A percentile compares a stretch with the other conserved stretches of the same genome.
phyloP scores from a whole-genome alignment of 805 yeast species.

The Candida lessepsii region DNA sequence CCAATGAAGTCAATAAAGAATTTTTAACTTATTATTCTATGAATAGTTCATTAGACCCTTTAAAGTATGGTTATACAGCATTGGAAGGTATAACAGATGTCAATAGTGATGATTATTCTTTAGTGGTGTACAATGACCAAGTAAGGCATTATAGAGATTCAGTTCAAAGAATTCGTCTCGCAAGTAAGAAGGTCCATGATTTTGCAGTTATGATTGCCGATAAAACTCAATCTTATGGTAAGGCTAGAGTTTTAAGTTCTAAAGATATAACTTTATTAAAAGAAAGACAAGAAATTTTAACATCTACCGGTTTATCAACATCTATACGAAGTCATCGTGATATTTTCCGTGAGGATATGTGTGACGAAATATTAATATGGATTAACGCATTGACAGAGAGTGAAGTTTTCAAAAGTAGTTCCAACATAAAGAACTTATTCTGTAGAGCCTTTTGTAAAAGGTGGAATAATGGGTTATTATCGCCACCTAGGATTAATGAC shows the following conservation, averaged over 20 bases:
- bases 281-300: slow-evolving; percentile 54
- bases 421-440: slow-evolving; percentile 46
- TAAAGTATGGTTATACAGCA: slow-evolving; percentile 44
- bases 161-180: slow-evolving; percentile 56
- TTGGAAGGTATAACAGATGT: slow-evolving; percentile 20
- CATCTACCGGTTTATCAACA: slow-evolving; percentile 63
- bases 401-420: slow-evolving; percentile 49
- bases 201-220: slow-evolving; percentile 74
- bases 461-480: slow-evolving; percentile 57
- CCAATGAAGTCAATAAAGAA: slow-evolving; percentile 24
- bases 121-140: slow-evolving; percentile 77
- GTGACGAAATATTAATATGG: slow-evolving; percentile 70
- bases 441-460: slow-evolving; percentile 57
- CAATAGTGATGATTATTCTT: slow-evolving; percentile 49
- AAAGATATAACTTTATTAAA: slow-evolving; percentile 48
- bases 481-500: slow-evolving; percentile 14
- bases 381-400: slow-evolving; percentile 56
- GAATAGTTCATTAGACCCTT: slow-evolving; percentile 34
- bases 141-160: slow-evolving; percentile 75
- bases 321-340: slow-evolving; percentile 69
- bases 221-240: slow-evolving; percentile 60
- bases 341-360: slow-evolving; percentile 76
- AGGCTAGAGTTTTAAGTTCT: slow-evolving; percentile 66
- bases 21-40: slow-evolving; percentile 29
- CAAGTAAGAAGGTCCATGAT: slow-evolving; percentile 61